A percentile compares a stretch with the other conserved stretches of the same genome.
These are phyloP conservation scores for Moricandia moricandioides DNA, from an alignment of 345 rosid genomes.

Conservation along the genomic window DNA sequence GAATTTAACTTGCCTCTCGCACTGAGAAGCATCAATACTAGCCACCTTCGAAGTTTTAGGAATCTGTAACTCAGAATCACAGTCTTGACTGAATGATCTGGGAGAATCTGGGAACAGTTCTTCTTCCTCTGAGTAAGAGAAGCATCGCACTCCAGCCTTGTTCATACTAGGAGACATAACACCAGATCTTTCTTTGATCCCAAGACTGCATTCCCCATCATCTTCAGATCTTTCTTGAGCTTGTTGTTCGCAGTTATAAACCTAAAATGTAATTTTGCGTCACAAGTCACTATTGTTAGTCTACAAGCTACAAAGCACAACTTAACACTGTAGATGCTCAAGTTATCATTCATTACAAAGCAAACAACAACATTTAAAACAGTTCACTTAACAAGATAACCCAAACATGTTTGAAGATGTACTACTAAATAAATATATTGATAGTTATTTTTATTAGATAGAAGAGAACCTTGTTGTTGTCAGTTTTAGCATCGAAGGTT, in stretches of 20 bases:
- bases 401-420: neutral
- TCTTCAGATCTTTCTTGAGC: neutral
- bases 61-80: slow-evolving; percentile 30
- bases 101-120: neutral
- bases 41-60: slow-evolving; percentile 48
- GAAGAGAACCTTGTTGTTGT: neutral
- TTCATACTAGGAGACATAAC: neutral
- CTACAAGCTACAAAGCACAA: neutral
- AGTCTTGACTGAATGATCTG: slow-evolving; percentile 19
- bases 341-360: neutral
- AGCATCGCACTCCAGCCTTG: neutral
- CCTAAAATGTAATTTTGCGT: neutral
- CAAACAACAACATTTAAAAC: neutral
- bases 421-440: neutral
- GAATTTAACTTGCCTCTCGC: slow-evolving; percentile 47
- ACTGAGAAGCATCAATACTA: slow-evolving; percentile 29
- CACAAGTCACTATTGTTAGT: neutral
- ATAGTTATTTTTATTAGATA: neutral
- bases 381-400: neutral
- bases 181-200: slow-evolving; percentile 14
- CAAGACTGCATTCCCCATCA: neutral
- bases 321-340: neutral
- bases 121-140: neutral
- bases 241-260: neutral
- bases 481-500: neutral